Evolutionary conservation across 192 early-diverging fungal species (phyloP).

Genomic region (Coemansia sp.): DNA sequence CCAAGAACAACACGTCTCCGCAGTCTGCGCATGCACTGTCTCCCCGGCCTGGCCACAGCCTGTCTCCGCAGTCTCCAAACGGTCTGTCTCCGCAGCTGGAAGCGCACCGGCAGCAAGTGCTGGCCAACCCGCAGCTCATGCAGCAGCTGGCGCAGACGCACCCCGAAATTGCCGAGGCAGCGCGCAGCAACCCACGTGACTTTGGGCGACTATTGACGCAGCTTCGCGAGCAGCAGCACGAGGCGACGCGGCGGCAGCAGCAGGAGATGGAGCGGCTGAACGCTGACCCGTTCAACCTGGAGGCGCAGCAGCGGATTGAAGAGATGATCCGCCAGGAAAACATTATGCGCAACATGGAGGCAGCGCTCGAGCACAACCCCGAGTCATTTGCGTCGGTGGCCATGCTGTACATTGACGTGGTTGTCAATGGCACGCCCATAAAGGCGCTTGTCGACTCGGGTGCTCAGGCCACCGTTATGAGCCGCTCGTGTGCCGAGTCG

Average conservation of each 20-base stretch:
- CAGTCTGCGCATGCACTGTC: neutral
- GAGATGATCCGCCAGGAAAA: constrained; percentile 85
- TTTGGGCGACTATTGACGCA: constrained; percentile 21
- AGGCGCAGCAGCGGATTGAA: constrained; percentile 89
- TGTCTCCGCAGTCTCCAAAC: neutral
- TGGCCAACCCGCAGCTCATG: constrained; percentile 32
- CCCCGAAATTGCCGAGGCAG: constrained; percentile 32
- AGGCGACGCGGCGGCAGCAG: constrained; percentile 28
- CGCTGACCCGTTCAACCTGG: constrained; percentile 87
- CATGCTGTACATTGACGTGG: constrained; percentile 87
- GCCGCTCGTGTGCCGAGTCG: constrained; percentile 63
- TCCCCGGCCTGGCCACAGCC: neutral
- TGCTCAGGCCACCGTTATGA: constrained; percentile 91
- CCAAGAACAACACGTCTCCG: neutral
- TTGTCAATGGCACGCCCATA: constrained; percentile 85
- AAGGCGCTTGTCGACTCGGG: constrained; percentile 98
- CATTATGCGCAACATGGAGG: constrained; percentile 76
- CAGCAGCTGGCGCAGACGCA: constrained; percentile 22
- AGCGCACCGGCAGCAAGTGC: constrained; percentile 37
- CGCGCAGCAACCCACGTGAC: constrained; percentile 26
- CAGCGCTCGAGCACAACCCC: constrained; percentile 91
- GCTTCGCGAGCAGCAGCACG: constrained; percentile 15
- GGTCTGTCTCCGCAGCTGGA: constrained; percentile 20
- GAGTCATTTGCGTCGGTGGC: constrained; percentile 90
- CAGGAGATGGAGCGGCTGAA: constrained; percentile 59